These are phyloP conservation scores for Fomitiporia mediterranea DNA, from an alignment of 1,284 basidiomycete genomes.

Conservation along the genomic window DNA sequence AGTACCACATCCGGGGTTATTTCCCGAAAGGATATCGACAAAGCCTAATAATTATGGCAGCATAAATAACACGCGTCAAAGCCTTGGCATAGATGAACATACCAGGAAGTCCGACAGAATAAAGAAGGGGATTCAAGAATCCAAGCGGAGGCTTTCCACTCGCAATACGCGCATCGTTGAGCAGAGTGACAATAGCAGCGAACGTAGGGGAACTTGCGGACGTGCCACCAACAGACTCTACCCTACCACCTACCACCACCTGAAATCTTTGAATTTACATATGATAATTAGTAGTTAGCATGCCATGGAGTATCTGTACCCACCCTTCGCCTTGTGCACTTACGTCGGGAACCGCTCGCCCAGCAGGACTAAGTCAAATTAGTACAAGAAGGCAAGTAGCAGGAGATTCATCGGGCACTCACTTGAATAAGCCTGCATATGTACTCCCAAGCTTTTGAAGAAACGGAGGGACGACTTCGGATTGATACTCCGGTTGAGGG, in stretches of 20 bases:
- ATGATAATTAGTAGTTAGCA: background rate
- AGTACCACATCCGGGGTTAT: constrained; percentile 24
- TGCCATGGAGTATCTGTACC: background rate
- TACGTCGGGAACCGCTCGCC: constrained; percentile 38
- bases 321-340: constrained; percentile 32
- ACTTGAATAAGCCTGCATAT: constrained; percentile 29
- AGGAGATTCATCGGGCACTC: constrained; percentile 3
- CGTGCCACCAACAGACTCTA: constrained; percentile 31
- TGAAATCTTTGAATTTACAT: constrained; percentile 19
- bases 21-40: constrained; percentile 21
- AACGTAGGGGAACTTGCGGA: constrained; percentile 34
- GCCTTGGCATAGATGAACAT: background rate
- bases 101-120: constrained; percentile 25
- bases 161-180: constrained; percentile 34
- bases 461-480: constrained; percentile 34
- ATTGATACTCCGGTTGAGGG: constrained; percentile 37
- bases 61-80: no score
- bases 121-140: constrained; percentile 38
- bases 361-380: constrained; percentile 26
- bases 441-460: constrained; percentile 28
- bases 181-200: constrained; percentile 31
- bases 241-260: constrained; percentile 23
- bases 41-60: constrained; percentile 13
- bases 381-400: no score
- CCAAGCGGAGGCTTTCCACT: constrained; percentile 32